A percentile compares a stretch with the other conserved stretches of the same genome.
Evolutionary conservation across 768 basidiomycete genomes (phyloP).

Genomic region (Tricholoma bakamatsutake): DNA sequence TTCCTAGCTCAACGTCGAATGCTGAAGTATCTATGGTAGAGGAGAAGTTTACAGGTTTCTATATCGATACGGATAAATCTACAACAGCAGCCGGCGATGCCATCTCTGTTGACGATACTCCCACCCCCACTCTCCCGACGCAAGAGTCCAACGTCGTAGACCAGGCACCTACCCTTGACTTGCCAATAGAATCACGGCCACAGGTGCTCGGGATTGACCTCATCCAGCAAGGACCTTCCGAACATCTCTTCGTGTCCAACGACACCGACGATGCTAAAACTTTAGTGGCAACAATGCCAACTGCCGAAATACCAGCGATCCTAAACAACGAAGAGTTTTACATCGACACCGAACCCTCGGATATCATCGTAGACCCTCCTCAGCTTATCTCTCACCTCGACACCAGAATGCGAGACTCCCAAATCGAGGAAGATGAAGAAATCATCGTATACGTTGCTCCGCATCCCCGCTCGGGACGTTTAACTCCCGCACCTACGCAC

Average conservation of each 20-base stretch:
- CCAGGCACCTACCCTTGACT: not conserved
- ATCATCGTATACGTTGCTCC: conserved; percentile 76
- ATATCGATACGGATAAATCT: conserved; percentile 8
- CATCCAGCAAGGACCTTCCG: not conserved
- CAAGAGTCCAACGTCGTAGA: not conserved
- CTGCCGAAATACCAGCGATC: not conserved
- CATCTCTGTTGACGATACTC: not conserved
- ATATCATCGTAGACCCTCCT: conserved; percentile 3
- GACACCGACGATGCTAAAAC: not conserved
- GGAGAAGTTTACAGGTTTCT: conserved; percentile 32
- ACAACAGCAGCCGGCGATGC: not conserved
- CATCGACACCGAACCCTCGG: conserved; percentile 37
- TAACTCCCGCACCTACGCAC: conserved; percentile 8
- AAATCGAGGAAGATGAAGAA: conserved; percentile 49
- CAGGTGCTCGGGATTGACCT: not conserved
- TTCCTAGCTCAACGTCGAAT: conserved; percentile 9
- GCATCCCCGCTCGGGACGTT: conserved; percentile 42
- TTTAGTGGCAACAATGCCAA: not conserved
- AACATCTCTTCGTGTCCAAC: not conserved
- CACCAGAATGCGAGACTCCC: not conserved
- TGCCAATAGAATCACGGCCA: not conserved
- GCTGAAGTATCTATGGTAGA: conserved; percentile 17
- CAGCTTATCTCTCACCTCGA: not conserved
- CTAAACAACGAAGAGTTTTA: conserved; percentile 17
- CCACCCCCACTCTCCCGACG: not conserved